Base-by-base conservation (phyloP, 768 basidiomycete species). In the Termitomyces sp. region DNA sequence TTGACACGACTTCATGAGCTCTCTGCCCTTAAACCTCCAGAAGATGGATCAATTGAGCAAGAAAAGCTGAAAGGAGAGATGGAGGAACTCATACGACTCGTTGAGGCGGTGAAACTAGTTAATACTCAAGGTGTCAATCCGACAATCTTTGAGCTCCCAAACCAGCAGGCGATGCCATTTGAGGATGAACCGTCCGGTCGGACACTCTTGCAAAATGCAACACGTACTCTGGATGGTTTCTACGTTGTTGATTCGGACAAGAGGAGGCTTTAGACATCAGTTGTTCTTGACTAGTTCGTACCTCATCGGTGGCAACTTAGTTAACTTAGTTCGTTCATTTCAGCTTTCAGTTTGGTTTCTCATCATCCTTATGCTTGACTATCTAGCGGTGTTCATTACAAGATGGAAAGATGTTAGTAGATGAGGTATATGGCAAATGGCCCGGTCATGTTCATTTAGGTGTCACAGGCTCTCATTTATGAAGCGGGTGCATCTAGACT, bases 51-150 rank as follows among this genome's bases (percentile, higher is more conserved):
- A 0, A 65, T 68, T 5, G 80, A 84, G 57, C 79, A 86, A 61
- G 63, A 67, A 3, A 67, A 69, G 20, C 71, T 88, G 43, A 86
- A 82, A 59, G 59, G 63, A 42, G 84, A 89, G 60, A 70, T 94
- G 60, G 86, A 87, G 61, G 85, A 86, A 53, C 79, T 94, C 50
- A 74, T 92, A 56, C 81, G 78, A 60, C 76, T 94, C 10, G 91
- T 94, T 14, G 90, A 93, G 65, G 91, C 91, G 3, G 90, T 92
- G 53, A 88, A 82, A 68, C 68, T 88, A 26, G 84, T 87, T 44
- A 71, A 75, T 64, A 76, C 79, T 13, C 57, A 66, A 6, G 71
- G 66, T n/a, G 69, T 78, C 14, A 48, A 62, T 26, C 64, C 72
- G 7, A 63, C 63, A 13, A 68, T 47, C 66, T 72, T 44, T 65